Evolutionary conservation across 495 filamentous ascomycete genomes (phyloP).

Genomic region (Pyrenula massariospora): DNA sequence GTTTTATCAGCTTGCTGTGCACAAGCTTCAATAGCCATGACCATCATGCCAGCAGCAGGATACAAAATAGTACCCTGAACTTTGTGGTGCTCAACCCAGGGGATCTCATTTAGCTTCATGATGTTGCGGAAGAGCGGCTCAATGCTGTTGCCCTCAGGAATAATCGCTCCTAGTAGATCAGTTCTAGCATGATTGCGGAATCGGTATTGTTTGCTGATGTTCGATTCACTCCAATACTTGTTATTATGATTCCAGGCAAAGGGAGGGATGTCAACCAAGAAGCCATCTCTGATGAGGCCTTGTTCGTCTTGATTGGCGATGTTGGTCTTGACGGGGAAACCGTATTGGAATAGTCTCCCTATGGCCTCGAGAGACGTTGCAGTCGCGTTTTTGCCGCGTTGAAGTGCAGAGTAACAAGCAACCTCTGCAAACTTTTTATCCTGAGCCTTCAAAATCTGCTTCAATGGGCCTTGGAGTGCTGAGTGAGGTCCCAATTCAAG

Average conservation of each 20-base stretch:
- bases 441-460: constrained; percentile 16
- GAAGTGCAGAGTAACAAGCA: constrained; percentile 13
- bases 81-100: constrained; percentile 25
- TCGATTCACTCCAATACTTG: constrained; percentile 20
- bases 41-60: constrained; percentile 24
- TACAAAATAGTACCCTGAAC: constrained; percentile 16
- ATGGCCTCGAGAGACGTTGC: constrained; percentile 8
- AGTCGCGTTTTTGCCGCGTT: constrained; percentile 12
- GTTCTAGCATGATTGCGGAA: constrained; percentile 12
- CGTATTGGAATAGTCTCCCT: constrained; percentile 11
- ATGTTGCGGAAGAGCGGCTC: constrained; percentile 17
- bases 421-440: constrained; percentile 1
- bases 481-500: constrained; percentile 42
- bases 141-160: constrained; percentile 6
- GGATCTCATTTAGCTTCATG: constrained; percentile 14
- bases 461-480: constrained; percentile 29
- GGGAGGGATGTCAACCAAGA: constrained; percentile 17
- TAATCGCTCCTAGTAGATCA: constrained; percentile 20
- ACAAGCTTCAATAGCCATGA: constrained; percentile 27
- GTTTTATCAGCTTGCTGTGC: constrained; percentile 10
- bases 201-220: constrained; percentile 16
- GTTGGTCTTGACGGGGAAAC: constrained; percentile 10
- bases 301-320: constrained; percentile 7
- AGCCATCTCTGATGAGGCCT: not conserved
- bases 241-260: constrained; percentile 23